Evolutionary conservation across 208 protist species (phyloP), one percentile per base, ranked within the genome.

Genomic region (Crithidia acanthocephali): DNA sequence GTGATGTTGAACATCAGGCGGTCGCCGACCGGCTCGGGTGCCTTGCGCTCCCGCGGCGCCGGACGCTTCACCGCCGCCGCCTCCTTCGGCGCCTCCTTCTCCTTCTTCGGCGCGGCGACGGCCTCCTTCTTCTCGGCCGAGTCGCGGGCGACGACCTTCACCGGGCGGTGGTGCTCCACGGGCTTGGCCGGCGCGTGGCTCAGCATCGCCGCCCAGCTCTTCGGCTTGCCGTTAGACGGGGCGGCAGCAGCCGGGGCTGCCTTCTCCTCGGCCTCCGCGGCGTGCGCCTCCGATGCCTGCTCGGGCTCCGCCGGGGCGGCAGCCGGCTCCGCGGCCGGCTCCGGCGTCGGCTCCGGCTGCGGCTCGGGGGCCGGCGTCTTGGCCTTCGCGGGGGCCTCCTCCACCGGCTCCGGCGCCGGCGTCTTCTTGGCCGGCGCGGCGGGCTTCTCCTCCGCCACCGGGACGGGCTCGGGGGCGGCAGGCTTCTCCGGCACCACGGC

Each of bases 1-100:
- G 81, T 80, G 61, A 85, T 91, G 71, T 84, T 94, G 84, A 96
- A 94, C 86, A 96, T 92, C 57, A 94, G 79, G 58, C 88, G 87
- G 67, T 94, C 88, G 45, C 88, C 91, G 42, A 90, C 74, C 32
- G 86, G 50, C 50, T 77, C 82, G 28, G 50, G 72, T 13, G 45
- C 64, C 74, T 85, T 61, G 66, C 76, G 65, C 69, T 88, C 82
- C 50, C 61, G 81, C 45, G 51, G 83, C 56, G 76, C 65, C 5
- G 62, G 60, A 25, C 66, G 68, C 48, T 72, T 76, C n/a, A n/a
- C n/a, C 71, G 67, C 44, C 22, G 64, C 30, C 4, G 73, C 44
- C 37, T 60, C 61, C 48, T 27, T 44, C 22, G 66, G 45, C 40
- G 68, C 60, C 23, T 42, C 42, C 1, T 57, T 20, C 20, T 47